phyloP scores from a whole-genome alignment of 345 rosid genomes.

The Trapa incisa region DNA sequence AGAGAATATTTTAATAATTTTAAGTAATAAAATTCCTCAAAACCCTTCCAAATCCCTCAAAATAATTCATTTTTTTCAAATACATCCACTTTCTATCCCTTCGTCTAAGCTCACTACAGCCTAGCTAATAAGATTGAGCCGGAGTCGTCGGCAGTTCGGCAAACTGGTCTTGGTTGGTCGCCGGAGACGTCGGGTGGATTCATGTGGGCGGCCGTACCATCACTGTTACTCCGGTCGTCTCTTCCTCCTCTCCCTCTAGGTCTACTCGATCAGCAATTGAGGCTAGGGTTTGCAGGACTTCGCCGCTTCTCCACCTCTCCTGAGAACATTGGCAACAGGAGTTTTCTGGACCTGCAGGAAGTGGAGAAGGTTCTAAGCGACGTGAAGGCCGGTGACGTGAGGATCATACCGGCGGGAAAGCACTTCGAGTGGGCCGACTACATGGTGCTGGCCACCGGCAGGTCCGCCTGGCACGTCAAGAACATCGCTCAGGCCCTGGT shows the following conservation, averaged over 20 bases:
- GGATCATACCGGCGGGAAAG: conserved; percentile 43
- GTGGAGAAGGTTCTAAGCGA: conserved; percentile 71
- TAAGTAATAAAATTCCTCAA: too few relatives aligned
- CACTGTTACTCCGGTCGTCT: conserved; percentile 9
- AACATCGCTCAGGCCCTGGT: conserved; percentile 78
- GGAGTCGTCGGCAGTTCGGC: too few relatives aligned
- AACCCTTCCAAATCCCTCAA: too few relatives aligned
- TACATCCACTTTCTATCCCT: too few relatives aligned
- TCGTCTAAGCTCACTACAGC: too few relatives aligned
- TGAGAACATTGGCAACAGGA: conserved; percentile 5
- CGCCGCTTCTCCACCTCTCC: conserved; percentile 13
- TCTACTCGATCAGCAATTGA: conserved; percentile 16
- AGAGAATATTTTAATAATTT: too few relatives aligned
- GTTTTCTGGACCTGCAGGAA: conserved; percentile 39
- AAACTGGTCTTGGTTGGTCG: neutral
- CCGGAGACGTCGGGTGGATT: neutral
- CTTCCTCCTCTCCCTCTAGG: conserved; percentile 1
- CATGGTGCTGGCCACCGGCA: conserved; percentile 75
- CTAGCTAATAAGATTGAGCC: too few relatives aligned
- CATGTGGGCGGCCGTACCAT: conserved; percentile 38
- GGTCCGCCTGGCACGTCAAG: conserved; percentile 83
- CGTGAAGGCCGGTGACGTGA: conserved; percentile 69
- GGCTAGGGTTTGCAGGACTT: conserved; percentile 17
- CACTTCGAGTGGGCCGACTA: conserved; percentile 59
- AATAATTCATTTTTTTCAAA: too few relatives aligned